Conservation (phyloP, 192 early-diverging fungal genomes). For the Rhizophagus sp. region DNA sequence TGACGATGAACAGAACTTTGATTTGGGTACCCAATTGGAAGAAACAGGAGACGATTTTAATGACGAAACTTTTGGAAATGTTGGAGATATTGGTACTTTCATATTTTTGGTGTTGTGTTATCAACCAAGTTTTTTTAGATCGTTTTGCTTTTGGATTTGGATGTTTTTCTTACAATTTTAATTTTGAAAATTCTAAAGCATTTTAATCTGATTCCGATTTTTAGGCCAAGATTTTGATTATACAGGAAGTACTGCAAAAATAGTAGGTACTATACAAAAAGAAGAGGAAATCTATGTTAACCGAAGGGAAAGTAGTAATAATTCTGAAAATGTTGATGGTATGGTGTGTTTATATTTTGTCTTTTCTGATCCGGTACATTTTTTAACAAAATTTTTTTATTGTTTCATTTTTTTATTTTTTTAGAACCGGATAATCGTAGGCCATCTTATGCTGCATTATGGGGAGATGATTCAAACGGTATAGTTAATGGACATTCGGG, state of each 20-base stretch:
- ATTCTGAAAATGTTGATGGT: constrained; percentile 34
- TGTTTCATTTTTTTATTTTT: too few species aligned
- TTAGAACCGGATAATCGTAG: constrained; percentile 12
- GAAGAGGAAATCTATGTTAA: constrained; percentile 52
- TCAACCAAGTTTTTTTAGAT: neutral
- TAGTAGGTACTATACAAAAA: constrained; percentile 47
- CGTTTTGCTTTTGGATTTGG: neutral
- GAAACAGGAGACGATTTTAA: constrained; percentile 73
- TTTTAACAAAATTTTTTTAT: neutral
- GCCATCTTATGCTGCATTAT: constrained; percentile 1
- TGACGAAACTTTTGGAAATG: constrained; percentile 71
- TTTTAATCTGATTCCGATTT: neutral
- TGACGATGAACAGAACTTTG: constrained; percentile 61
- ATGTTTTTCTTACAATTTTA: too few species aligned
- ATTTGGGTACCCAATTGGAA: constrained; percentile 60
- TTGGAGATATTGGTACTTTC: constrained; percentile 47
- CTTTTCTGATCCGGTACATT: neutral
- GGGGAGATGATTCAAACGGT: neutral
- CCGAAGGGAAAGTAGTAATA: constrained; percentile 36
- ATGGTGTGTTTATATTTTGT: neutral
- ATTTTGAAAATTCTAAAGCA: neutral
- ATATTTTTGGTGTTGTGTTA: constrained; percentile 18
- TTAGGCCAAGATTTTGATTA: constrained; percentile 73
- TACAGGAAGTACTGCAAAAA: constrained; percentile 57
- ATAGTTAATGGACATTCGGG: constrained; percentile 14